These are phyloP conservation scores for Trichomonascaceae sp. DNA, from an alignment of 1,139 yeast genomes.

Conservation along the genomic window DNA sequence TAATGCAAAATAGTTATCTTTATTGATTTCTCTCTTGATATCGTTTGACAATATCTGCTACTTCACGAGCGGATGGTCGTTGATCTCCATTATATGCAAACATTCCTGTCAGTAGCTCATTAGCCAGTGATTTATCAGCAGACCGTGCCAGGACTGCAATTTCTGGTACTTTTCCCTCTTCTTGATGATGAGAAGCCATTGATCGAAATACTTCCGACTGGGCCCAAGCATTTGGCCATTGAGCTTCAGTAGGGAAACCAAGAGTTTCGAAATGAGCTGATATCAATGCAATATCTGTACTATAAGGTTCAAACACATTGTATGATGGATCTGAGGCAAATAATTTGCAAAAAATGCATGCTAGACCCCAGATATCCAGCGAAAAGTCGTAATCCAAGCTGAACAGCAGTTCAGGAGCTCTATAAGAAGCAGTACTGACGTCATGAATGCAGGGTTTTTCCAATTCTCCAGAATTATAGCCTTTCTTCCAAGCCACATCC, in stretches of 20 bases:
- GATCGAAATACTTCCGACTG: constrained; percentile 35
- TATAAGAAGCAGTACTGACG: constrained; percentile 69
- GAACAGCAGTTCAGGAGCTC: constrained; percentile 79
- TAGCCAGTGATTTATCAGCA: constrained; percentile 24
- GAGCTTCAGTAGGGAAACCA: constrained; percentile 57
- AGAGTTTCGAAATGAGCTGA: constrained; percentile 54
- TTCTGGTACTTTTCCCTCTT: constrained; percentile 30
- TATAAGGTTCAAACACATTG: constrained; percentile 36
- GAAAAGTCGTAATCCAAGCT: constrained; percentile 60
- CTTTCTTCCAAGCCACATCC: constrained; percentile 55
- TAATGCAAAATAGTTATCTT: background rate
- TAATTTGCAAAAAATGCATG: constrained; percentile 59
- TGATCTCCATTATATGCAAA: constrained; percentile 37
- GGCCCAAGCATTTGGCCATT: constrained; percentile 43
- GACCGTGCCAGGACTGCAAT: constrained; percentile 33
- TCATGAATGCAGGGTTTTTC: constrained; percentile 49
- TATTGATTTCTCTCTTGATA: background rate
- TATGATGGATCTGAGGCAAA: constrained; percentile 34
- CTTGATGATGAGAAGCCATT: constrained; percentile 25
- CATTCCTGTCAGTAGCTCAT: constrained; percentile 31
- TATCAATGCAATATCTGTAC: constrained; percentile 62
- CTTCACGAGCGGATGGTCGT: constrained; percentile 33
- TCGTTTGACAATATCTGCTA: constrained; percentile 15
- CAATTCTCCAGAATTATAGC: constrained; percentile 38
- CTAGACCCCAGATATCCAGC: constrained; percentile 80